Evolutionary conservation across 345 rosid genomes (phyloP), one percentile per base, ranked within the genome.

Genomic region (Arabidopsis suecica): DNA sequence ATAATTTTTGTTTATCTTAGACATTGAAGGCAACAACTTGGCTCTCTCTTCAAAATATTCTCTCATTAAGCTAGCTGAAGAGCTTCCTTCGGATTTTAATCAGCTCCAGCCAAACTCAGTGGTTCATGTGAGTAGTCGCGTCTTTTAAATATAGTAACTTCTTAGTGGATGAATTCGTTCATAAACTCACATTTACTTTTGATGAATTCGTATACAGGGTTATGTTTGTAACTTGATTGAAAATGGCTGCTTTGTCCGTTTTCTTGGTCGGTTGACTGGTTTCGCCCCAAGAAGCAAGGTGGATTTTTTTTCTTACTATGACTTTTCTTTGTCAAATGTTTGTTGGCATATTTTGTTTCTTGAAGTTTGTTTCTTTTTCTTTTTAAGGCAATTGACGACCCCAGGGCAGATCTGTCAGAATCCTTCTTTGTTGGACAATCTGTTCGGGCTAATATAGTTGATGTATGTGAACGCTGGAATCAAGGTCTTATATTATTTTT

Each of bases 231-330:
- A 90, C 83, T 45, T 90, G 75, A 95, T 92, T 71, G 97, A 85
- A 72, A 86, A 81, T 49, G 99, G 99, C 55, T 95, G 99, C 84
- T 95, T 95, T 83, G 89, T 95, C 61, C 97, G 99, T 38, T 92
- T 88, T 90, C 96, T 92, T 83, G 99, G 97, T 60, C 93, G 85
- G 68, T 79, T 95, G 82, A 95, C 99, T 64, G 99, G 96, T 60
- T 95, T 95, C 73, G 88, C 86, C 41, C 97, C 97, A 3, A 81
- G 87, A 88, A 86, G 91, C 84, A 95, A 90, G 91, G 97, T 92
- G 79, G 73, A 7, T 50, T 34, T 7, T 18, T 66, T 56, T 61
- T 53, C 22, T 20, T 47, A 34, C 72, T 53, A 48, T 57, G 56
- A 18, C 6, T 6, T 70, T 61, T 69, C 3, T 37, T 54, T 65